Evolutionary conservation across 2,329 filamentous ascomycete genomes (phyloP), one percentile per base, ranked within the genome.

Genomic region (Talaromyces sp.): DNA sequence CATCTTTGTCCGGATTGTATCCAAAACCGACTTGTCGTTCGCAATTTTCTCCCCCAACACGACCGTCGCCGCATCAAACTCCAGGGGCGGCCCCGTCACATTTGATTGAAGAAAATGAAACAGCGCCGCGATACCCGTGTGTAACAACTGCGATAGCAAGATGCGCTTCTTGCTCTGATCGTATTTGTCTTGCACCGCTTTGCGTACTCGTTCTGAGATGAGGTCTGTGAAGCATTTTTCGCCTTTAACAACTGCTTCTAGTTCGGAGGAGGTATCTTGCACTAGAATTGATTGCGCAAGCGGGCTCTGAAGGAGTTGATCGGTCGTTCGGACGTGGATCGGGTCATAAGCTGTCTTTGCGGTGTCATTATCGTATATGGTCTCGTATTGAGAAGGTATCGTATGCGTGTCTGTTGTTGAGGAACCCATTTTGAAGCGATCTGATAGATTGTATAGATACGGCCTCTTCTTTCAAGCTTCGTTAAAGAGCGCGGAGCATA

Each of bases 71-170:
- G 83, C 75, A 27, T 75, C 75, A 70, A 86, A 88, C 0, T 80
- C 77, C n/a, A 96, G 79, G 0, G 92, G 88, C 0, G 93, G 93
- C 0, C 93, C 93, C 3, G 93, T 96, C 59, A 96, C 90, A 71
- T 92, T 96, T 0, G 87, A 86, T 73, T 97, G 93, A 17, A 96
- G 76, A 72, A 96, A 97, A 11, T 88, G 85, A 70, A 91, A 84
- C 11, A 96, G 81, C 1, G 88, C 85, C 1, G 89, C 87, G 55
- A 91, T 78, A 10, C 86, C 90, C 36, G 89, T 78, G 52, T 85
- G 78, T 59, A 86, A 65, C 8, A 81, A 63, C 55, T 76, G 73
- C 5, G 77, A 78, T 57, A 74, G 70, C 15, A 57, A 53, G 32
- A 57, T 58, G 42, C 58, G 39, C 15, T 57, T 66, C 66, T 65